phyloP scores from a whole-genome alignment of 148 eudicot species.

The Chenopodium album region DNA sequence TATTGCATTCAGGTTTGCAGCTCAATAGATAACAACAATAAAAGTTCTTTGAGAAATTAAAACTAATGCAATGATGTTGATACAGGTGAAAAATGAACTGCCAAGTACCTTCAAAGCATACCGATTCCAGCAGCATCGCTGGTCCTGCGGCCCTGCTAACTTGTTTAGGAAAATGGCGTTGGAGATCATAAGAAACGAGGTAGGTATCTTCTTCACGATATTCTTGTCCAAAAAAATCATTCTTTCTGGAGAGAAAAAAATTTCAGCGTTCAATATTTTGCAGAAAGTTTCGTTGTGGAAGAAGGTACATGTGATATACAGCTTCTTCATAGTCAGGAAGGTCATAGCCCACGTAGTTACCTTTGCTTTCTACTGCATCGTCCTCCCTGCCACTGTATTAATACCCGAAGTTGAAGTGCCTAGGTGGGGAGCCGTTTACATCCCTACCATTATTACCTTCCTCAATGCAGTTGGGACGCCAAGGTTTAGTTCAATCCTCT shows the following conservation, averaged over 20 bases:
- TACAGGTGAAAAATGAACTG: constrained; percentile 75
- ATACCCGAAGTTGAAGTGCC: constrained; percentile 73
- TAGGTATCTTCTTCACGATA: neutral
- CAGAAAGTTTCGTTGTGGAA: constrained; percentile 78
- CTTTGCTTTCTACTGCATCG: constrained; percentile 70
- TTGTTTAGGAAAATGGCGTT: constrained; percentile 67
- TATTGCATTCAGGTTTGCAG: neutral
- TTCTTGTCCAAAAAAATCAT: neutral
- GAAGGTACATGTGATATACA: constrained; percentile 79
- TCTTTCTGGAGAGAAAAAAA: neutral
- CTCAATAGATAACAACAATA: neutral
- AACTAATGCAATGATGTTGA: neutral
- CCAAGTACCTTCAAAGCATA: constrained; percentile 89
- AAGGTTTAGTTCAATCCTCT: constrained; percentile 35
- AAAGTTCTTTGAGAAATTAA: neutral
- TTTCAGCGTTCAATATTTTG: neutral
- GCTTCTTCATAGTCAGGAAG: constrained; percentile 83
- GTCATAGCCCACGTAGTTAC: constrained; percentile 72
- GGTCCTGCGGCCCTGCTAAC: constrained; percentile 95
- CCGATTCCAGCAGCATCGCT: constrained; percentile 81
- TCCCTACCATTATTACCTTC: constrained; percentile 60
- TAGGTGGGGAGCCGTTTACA: constrained; percentile 75
- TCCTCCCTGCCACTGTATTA: constrained; percentile 67
- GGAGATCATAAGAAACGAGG: constrained; percentile 65
- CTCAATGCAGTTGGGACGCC: constrained; percentile 87